Evolutionary conservation across 768 basidiomycete species (phyloP), one percentile per base, ranked within the genome.

Genomic region (Lactifluus rugatus): DNA sequence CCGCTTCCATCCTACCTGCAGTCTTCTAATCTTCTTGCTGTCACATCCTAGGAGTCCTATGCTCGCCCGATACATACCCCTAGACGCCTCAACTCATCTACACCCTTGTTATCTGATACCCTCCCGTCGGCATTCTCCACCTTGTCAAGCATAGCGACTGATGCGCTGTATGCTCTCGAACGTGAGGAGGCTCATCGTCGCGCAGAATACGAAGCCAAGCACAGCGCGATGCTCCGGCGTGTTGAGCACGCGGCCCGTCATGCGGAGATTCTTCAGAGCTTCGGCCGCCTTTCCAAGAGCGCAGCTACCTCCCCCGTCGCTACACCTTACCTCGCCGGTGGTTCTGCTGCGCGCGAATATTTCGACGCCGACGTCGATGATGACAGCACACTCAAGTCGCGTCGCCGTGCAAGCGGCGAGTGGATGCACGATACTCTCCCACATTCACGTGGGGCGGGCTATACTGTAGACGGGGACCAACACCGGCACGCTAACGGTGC

Each of bases 111-210:
- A 16, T 53, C 67, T 31, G 69, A 71, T 46, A 54, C 63, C 55
- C 60, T 65, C 56, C 56, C 65, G 34, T 66, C 68, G 52, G 65
- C 66, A 51, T 64, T 89, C 65, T 80, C 81, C n/a, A 77, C 85
- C 1, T 70, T 89, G 19, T 85, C 86, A 46, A 85, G 74, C 31
- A 74, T 87, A 19, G 93, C 93, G 2, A 86, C 94, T 73, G 91
- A 91, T 57, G 91, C 96, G 68, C 79, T 98, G 8, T 86, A 89
- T 66, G 84, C 85, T 64, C 83, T 98, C 31, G 94, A 98, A 69
- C 84, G 84, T 39, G 80, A 85, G 59, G 94, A 96, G 70, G 76
- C 76, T 4, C 77, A 81, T 54, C 75, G 84, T 25, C 75, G 84
- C 44, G 84, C 83, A 5, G 83, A 85, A 66, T 83, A 78, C 65